Base-by-base conservation (phyloP, 1,139 yeast genomes). In the Saccharomycopsis hybrid region DNA sequence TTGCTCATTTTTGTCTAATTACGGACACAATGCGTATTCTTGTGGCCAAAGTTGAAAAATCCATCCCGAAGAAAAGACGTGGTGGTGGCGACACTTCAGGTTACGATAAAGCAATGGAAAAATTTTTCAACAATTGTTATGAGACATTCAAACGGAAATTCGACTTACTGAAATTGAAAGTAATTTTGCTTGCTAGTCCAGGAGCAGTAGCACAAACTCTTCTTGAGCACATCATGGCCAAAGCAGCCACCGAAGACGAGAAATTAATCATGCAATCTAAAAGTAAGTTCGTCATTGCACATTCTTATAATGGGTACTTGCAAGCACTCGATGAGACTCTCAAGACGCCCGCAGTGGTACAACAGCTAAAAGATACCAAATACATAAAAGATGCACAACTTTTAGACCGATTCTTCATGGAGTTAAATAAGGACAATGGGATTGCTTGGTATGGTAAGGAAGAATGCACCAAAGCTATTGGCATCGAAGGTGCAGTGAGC, bases 371-470 rank as follows among this genome's bases (percentile, higher is more conserved):
- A 29, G 88, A 88, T 59, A 89, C 97, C 1, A 86, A 88, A 60
- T 92, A 82, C 62, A 85, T 94, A n/a, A 76, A 76, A 53, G 96
- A 92, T 59, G 82, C 82, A 3, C 63, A 71, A 11, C 71, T 82
- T 0, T 74, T 92, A 60, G 96, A 88, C 61, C 78, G 79, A 52
- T 92, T 92, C 62, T 84, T 88, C 66, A 74, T 76, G 56, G 80
- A 79, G 28, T 68, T 92, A 56, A 86, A 89, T 61, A 80, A 78
- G 38, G 96, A 89, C 63, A 90, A 86, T 55, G 82, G 77, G 46
- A 78, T 80, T 56, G 96, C 97, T 3, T 92, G 97, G 95, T 92
- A 92, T 64, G 98, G 98, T 28, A 84, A 85, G 13, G 72, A 74
- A 18, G 97, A 89, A 59, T 86, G 85, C 29, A 74, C 70, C 43